Percentiles rank a stretch among this genome's conserved stretches.
Conservation (phyloP, 768 basidiomycete species). For the Rhizopogon salebrosus region DNA sequence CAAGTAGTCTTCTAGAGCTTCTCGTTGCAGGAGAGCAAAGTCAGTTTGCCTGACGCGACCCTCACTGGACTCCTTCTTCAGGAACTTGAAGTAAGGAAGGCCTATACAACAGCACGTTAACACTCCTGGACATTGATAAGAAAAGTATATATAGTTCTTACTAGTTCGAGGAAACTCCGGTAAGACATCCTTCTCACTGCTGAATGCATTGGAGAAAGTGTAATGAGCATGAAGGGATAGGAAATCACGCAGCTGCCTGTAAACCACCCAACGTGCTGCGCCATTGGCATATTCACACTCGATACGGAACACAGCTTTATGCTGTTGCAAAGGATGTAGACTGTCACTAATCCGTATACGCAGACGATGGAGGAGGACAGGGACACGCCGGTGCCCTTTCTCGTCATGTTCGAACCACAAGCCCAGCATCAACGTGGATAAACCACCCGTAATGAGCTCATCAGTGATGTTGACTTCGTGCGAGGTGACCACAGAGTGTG, state of each 20-base stretch:
- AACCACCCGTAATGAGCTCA: slow-evolving; percentile 75
- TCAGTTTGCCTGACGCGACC: slow-evolving; percentile 59
- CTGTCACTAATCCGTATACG: slow-evolving; percentile 85
- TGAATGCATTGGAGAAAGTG: slow-evolving; percentile 75
- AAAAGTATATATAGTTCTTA: slow-evolving; percentile 22
- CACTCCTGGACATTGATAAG: not conserved
- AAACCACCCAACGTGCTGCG: slow-evolving; percentile 89
- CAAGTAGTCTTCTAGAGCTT: slow-evolving; percentile 83
- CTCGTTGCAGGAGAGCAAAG: slow-evolving; percentile 78
- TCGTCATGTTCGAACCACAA: slow-evolving; percentile 89
- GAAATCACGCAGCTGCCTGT: slow-evolving; percentile 90
- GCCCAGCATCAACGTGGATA: slow-evolving; percentile 72
- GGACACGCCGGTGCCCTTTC: slow-evolving; percentile 75
- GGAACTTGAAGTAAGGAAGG: slow-evolving; percentile 87
- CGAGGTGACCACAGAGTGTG: slow-evolving; percentile 46
- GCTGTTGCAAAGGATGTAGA: slow-evolving; percentile 69
- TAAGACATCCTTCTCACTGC: slow-evolving; percentile 65
- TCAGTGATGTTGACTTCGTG: slow-evolving; percentile 70
- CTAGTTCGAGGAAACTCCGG: slow-evolving; percentile 91
- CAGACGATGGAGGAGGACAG: slow-evolving; percentile 71
- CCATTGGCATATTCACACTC: slow-evolving; percentile 97
- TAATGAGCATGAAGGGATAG: slow-evolving; percentile 87
- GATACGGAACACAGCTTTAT: slow-evolving; percentile 81
- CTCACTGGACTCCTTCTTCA: slow-evolving; percentile 55
- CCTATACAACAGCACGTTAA: slow-evolving; percentile 33